Evolutionary conservation across 257 asterid genomes (phyloP).

Genomic region (Solanum verrucosum): DNA sequence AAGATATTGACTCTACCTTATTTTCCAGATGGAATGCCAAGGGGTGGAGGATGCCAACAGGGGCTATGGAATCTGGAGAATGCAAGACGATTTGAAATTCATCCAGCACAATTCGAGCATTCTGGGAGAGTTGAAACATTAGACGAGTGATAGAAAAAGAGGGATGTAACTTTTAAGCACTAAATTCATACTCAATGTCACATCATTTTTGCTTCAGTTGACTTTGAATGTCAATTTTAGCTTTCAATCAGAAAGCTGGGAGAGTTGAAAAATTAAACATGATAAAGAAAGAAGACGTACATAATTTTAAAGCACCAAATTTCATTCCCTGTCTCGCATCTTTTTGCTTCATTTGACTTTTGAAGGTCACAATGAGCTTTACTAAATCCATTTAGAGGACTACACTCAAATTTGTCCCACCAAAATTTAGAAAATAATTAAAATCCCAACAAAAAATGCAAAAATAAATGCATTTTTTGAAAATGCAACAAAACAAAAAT

Average conservation of each 20-base stretch:
- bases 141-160: not conserved
- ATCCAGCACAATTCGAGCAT: conserved; percentile 89
- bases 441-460: not conserved
- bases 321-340: not conserved
- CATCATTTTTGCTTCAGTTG: not conserved
- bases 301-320: not conserved
- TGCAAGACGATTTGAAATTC: conserved; percentile 67
- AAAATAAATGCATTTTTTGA: not conserved
- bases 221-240: not conserved
- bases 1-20: too few relatives aligned
- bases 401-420: not conserved
- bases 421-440: not conserved
- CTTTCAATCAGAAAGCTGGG: conserved; percentile 40
- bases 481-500: not conserved
- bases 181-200: not conserved
- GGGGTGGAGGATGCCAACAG: too few relatives aligned
- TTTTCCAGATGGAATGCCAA: too few relatives aligned
- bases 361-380: not conserved
- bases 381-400: not conserved
- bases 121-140: conserved; percentile 33
- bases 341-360: not conserved
- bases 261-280: not conserved
- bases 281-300: not conserved
- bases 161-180: not conserved
- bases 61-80: conserved; percentile 38